phyloP scores from a whole-genome alignment of 495 filamentous ascomycete species.

The Annulohypoxylon stygium region DNA sequence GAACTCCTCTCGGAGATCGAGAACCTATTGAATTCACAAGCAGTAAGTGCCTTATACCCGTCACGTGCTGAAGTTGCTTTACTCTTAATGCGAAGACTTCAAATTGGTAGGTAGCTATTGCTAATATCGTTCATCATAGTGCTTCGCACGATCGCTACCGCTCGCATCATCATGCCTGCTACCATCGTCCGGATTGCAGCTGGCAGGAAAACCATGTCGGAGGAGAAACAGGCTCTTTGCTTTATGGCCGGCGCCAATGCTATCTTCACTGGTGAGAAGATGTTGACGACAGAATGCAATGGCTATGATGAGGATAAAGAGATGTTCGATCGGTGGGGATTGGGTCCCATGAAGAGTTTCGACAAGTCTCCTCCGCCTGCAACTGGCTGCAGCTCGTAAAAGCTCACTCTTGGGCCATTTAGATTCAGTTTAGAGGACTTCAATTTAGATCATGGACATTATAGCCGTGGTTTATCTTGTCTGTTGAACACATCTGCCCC shows the following conservation, averaged over 20 bases:
- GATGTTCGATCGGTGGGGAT: slow-evolving; percentile 84
- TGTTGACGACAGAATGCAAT: slow-evolving; percentile 89
- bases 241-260: slow-evolving; percentile 90
- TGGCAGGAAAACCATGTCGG: slow-evolving; percentile 78
- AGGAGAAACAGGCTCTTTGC: slow-evolving; percentile 86
- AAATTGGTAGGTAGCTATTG: background rate
- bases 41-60: slow-evolving; percentile 42
- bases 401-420: background rate
- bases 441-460: slow-evolving; percentile 2
- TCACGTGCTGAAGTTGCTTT: background rate
- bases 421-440: background rate
- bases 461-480: slow-evolving; percentile 35
- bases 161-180: slow-evolving; percentile 79
- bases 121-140: slow-evolving; percentile 47
- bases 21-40: slow-evolving; percentile 76
- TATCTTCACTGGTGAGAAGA: slow-evolving; percentile 91
- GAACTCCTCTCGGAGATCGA: slow-evolving; percentile 81
- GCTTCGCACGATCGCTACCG: slow-evolving; percentile 82
- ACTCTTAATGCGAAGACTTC: background rate
- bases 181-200: slow-evolving; percentile 88
- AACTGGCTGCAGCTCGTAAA: background rate
- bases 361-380: slow-evolving; percentile 43
- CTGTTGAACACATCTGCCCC: slow-evolving; percentile 10
- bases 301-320: slow-evolving; percentile 87
- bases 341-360: slow-evolving; percentile 69